These are phyloP conservation scores for Prosopis cineraria DNA, from an alignment of 306 rosid species.

Conservation along the genomic window DNA sequence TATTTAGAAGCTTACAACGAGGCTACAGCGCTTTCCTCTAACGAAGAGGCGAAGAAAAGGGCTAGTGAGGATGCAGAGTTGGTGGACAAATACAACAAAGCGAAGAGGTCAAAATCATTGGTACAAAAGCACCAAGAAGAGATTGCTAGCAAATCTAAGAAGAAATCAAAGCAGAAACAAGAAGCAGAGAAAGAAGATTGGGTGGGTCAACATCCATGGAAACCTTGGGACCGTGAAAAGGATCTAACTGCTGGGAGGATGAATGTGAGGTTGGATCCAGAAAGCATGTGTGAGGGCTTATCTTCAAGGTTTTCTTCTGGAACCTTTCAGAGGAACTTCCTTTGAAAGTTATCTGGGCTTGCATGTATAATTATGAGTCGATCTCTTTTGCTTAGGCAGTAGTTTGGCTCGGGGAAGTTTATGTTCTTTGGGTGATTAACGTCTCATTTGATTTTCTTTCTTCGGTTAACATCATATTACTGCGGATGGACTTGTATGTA, in stretches of 20 bases:
- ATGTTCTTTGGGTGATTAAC: neutral
- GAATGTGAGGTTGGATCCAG: constrained; percentile 60
- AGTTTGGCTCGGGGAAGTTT: neutral
- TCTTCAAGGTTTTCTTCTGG: constrained; percentile 84
- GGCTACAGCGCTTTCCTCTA: constrained; percentile 81
- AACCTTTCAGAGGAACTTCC: constrained; percentile 80
- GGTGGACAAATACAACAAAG: constrained; percentile 85
- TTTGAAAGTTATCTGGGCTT: constrained; percentile 39
- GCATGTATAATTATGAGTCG: neutral
- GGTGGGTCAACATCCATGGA: constrained; percentile 95
- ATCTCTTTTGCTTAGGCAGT: neutral
- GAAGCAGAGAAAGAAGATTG: constrained; percentile 62
- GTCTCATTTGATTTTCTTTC: neutral
- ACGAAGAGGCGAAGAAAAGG: constrained; percentile 59
- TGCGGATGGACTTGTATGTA: neutral
- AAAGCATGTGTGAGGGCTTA: constrained; percentile 70
- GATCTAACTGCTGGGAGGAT: constrained; percentile 81
- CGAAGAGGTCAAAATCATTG: constrained; percentile 77
- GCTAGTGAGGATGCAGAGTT: constrained; percentile 67
- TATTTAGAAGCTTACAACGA: constrained; percentile 88
- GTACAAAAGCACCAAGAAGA: constrained; percentile 75
- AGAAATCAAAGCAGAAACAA: constrained; percentile 51
- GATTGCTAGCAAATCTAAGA: constrained; percentile 54
- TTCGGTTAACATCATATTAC: neutral
- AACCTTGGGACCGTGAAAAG: constrained; percentile 97